Evolutionary conservation across 805 yeast genomes (phyloP).

Genomic region (Saturnispora kantuleensis): DNA sequence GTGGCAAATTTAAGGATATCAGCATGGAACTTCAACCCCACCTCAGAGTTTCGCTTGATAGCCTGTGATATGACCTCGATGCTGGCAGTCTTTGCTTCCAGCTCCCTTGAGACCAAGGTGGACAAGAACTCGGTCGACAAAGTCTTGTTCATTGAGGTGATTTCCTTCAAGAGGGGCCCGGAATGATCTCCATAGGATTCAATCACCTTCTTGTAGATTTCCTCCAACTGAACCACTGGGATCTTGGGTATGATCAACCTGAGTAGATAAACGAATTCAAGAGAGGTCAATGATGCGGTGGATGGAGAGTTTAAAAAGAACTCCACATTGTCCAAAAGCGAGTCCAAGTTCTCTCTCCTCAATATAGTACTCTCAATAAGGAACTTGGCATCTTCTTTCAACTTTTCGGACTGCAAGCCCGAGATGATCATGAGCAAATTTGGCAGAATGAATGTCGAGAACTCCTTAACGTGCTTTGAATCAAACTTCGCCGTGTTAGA

Average conservation of each 20-base stretch:
- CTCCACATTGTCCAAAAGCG: conserved; percentile 25
- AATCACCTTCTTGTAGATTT: conserved; percentile 35
- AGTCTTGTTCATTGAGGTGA: conserved; percentile 43
- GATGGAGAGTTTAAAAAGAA: conserved; percentile 21
- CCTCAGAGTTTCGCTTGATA: conserved; percentile 45
- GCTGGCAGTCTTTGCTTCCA: conserved; percentile 14
- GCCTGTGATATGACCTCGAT: conserved; percentile 40
- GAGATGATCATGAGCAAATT: conserved; percentile 12
- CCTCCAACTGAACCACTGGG: conserved; percentile 36
- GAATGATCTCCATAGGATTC: conserved; percentile 31
- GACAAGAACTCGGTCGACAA: conserved; percentile 44
- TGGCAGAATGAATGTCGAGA: conserved; percentile 20
- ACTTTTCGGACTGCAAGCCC: background rate
- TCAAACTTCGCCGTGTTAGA: conserved; percentile 17
- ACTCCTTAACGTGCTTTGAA: conserved; percentile 20
- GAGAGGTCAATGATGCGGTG: conserved; percentile 10
- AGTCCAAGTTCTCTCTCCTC: conserved; percentile 16
- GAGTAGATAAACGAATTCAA: conserved; percentile 24
- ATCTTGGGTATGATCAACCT: conserved; percentile 24
- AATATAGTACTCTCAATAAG: conserved; percentile 24
- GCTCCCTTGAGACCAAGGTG: conserved; percentile 28
- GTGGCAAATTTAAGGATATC: conserved; percentile 21
- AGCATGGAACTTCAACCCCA: conserved; percentile 39
- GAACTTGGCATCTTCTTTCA: conserved; percentile 2
- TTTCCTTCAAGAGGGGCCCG: conserved; percentile 33